Conservation (phyloP, 257 asterid genomes). For the Galeopsis tetrahit region DNA sequence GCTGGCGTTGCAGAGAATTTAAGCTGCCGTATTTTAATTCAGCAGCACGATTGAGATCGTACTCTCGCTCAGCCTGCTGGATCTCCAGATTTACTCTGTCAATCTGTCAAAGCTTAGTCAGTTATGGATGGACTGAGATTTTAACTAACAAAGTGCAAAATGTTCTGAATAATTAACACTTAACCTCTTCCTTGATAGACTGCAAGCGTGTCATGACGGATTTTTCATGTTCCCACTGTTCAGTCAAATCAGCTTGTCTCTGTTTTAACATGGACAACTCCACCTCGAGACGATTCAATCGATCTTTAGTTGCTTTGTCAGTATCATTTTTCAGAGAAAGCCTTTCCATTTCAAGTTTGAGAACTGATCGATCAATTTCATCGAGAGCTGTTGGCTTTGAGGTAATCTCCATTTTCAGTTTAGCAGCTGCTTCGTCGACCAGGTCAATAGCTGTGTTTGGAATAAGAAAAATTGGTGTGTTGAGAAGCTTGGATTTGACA, state of each 20-base stretch:
- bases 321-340: slow-evolving; percentile 87
- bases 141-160: neutral
- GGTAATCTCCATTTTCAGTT: slow-evolving; percentile 95
- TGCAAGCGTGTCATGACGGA: slow-evolving; percentile 82
- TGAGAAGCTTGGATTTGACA: neutral
- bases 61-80: slow-evolving; percentile 96
- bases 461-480: slow-evolving; percentile 26
- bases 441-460: slow-evolving; percentile 82
- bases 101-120: slow-evolving; percentile 53
- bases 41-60: slow-evolving; percentile 96
- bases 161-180: slow-evolving; percentile 17
- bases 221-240: slow-evolving; percentile 96
- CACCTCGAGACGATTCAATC: slow-evolving; percentile 80
- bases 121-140: neutral
- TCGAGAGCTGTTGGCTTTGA: slow-evolving; percentile 96
- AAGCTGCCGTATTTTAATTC: slow-evolving; percentile 90
- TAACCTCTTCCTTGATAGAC: slow-evolving; percentile 94
- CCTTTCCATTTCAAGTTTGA: slow-evolving; percentile 95
- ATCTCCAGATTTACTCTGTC: slow-evolving; percentile 96
- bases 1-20: slow-evolving; percentile 89
- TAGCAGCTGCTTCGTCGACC: slow-evolving; percentile 98
- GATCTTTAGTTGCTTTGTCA: slow-evolving; percentile 86
- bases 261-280: slow-evolving; percentile 78
- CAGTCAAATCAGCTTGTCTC: slow-evolving; percentile 79
- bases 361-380: slow-evolving; percentile 84